Evolutionary conservation across 495 filamentous ascomycete species (phyloP), one percentile per base, ranked within the genome.

Genomic region (Aspergillus panamensis): DNA sequence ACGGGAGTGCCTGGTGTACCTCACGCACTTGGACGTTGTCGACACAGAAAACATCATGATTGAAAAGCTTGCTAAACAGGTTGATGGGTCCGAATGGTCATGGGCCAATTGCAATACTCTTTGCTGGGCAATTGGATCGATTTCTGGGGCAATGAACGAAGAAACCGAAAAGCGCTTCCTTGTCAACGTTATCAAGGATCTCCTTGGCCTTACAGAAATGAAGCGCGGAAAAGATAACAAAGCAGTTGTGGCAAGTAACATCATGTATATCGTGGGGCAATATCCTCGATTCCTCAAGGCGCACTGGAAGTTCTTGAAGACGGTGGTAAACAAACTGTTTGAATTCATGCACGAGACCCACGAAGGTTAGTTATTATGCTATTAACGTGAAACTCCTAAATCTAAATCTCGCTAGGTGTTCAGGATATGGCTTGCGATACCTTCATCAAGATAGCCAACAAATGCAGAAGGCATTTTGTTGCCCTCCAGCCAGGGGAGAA

Each of bases 321-420:
- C 94, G 7, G 94, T 99, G 19, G 94, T 99, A 62, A 99, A 97
- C 76, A 99, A 99, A 76, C 84, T 99, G 12, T 99, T 99, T 65
- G 94, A 99, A 73, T 99, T 99, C 68, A 99, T 99, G 94, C 94
- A 99, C 72, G 94, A 99, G 69, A 97, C 94, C 5, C 94, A 99
- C 68, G 94, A 99, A 82, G 94, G 90, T 84, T 67, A 65, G 80
- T 72, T 51, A 13, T 37, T 16, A 7, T 66, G 32, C 39, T 14
- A 40, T 54, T 51, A 45, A 16, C 19, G 25, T 25, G 43, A 16
- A 14, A 43, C 29, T 33, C 53, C 14, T 48, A 16, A 48, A 42
- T 32, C 67, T 82, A 65, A 82, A 58, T 33, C 37, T 53, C 30
- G 62, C 47, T 53, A 91, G 88, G 92, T 77, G 94, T 99, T 48